Base-by-base conservation (phyloP, 305 asterid genomes). In the Fraxinus angustifolia region DNA sequence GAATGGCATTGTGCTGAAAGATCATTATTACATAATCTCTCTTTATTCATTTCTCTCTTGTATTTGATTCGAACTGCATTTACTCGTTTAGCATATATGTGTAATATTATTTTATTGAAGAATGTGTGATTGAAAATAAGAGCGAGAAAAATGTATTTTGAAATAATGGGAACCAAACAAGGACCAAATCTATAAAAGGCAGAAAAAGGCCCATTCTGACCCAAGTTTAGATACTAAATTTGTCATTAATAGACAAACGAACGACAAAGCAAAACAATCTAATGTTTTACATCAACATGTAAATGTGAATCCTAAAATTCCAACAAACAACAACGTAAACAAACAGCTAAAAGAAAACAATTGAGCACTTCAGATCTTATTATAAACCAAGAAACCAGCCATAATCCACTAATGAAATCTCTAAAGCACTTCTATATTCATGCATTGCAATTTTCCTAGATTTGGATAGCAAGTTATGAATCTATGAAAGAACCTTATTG, bases 181-280 rank as follows among this genome's bases (percentile, higher is more conserved):
- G 42, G 42, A 8, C 50, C 16, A 31, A 78, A 56, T 36, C 14
- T 40, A 23, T 17, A 75, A 26, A 58, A 78, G 23, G 72, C 73
- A 10, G 11, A 78, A 60, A 6, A 70, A 53, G 74, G 56, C 62
- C 78, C 8, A 45, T 35, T 50, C 38, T 38, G 78, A 75, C 79
- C 65, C 42, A 78, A 38, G 11, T 40, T 40, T 26, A 78, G 38
- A 56, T 78, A 31, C 73, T 35, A 68, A 34, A 56, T 21, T 28
- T n/a, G 56, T 78, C 60, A 50, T 50, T 34, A 34, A 38, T 77
- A 80, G 75, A 76, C 40, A 42, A 48, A 70, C 77, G 73, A 71
- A 79, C 28, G 16, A 33, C 31, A 79, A 26, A 48, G 76, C 34
- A 60, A 14, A 56, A 71, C 21, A 19, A 68, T 28, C 58, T 2